Evolutionary conservation across 2,329 filamentous ascomycete genomes (phyloP), one percentile per base, ranked within the genome.

Genomic region (Akanthomyces dipterigenus): DNA sequence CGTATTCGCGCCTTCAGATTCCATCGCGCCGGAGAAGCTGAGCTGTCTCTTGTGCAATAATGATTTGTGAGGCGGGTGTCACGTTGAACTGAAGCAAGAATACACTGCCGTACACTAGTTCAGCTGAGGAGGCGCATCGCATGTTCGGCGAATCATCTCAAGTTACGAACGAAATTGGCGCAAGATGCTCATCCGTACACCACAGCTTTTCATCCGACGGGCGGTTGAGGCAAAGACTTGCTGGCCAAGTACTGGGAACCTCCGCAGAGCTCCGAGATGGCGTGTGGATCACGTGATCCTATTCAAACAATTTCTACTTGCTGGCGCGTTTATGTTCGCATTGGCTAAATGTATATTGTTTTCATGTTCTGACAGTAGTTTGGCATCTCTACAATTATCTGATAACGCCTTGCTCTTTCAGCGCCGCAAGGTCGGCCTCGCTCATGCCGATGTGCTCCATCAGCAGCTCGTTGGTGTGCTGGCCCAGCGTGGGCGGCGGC

Each of bases 391-490:
- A 46, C 9, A 18, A 65, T 64, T 77, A 85, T 51, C 78, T 75
- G 14, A 96, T 78, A 2, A 91, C 85, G 0, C 91, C 91, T 55
- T 85, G 82, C 36, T 79, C 76, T 68, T 81, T 89, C 65, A 96
- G 72, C 11, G 73, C 75, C 45, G 78, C 72, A 60, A 96, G 88
- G 55, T 88, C 81, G 0, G 73, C 74, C 51, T 79, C 75, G 18
- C 75, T 78, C 66, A 90, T 77, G 0, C 86, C 85, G 20, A 95
- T 74, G 24, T 91, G 71, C 26, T 83, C 81, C 22, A 73, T 71
- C 62, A 96, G 73, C 5, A 96, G 81, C 72, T 95, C 89, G 66
- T 91, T 80, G 0, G 92, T 96, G 73, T 96, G 91, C 75, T 96
- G 86, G 0, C 93, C 95, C 38, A 99, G 76, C 8, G 88, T 89